Conservation (phyloP, 495 filamentous ascomycete species). For the Zalerion maritima region DNA sequence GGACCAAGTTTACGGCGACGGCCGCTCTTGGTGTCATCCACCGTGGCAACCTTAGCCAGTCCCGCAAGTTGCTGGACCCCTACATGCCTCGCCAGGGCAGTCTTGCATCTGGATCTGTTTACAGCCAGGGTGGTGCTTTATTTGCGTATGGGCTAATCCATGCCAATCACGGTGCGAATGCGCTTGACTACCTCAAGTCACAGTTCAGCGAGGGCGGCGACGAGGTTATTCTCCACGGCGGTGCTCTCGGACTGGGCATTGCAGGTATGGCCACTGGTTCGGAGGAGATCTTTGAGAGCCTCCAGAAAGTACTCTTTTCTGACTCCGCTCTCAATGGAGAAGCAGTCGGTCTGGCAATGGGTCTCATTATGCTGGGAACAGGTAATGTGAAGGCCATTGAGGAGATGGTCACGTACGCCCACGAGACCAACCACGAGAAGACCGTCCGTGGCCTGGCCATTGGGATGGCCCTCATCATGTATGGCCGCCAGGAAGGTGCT, state of each 20-base stretch:
- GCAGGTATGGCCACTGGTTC: slow-evolving; percentile 95
- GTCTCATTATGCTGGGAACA: slow-evolving; percentile 91
- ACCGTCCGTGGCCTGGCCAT: slow-evolving; percentile 89
- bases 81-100: slow-evolving; percentile 73
- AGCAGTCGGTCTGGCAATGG: slow-evolving; percentile 89
- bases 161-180: slow-evolving; percentile 90
- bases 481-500: slow-evolving; percentile 82
- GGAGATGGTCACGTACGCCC: slow-evolving; percentile 94
- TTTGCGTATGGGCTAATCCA: slow-evolving; percentile 96
- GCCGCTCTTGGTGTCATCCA: slow-evolving; percentile 95
- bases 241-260: slow-evolving; percentile 86
- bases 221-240: slow-evolving; percentile 95
- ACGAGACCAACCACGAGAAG: slow-evolving; percentile 97
- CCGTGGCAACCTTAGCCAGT: slow-evolving; percentile 82
- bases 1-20: slow-evolving; percentile 98
- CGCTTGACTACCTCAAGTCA: slow-evolving; percentile 72
- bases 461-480: slow-evolving; percentile 98
- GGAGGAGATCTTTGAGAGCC: slow-evolving; percentile 78
- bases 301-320: slow-evolving; percentile 71
- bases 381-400: slow-evolving; percentile 81
- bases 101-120: slow-evolving; percentile 60
- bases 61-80: slow-evolving; percentile 82
- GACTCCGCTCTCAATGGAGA: slow-evolving; percentile 96
- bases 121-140: slow-evolving; percentile 89
- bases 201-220: slow-evolving; percentile 79